Base-by-base conservation (phyloP, 208 protist genomes). In the Trypanosoma congolense region DNA sequence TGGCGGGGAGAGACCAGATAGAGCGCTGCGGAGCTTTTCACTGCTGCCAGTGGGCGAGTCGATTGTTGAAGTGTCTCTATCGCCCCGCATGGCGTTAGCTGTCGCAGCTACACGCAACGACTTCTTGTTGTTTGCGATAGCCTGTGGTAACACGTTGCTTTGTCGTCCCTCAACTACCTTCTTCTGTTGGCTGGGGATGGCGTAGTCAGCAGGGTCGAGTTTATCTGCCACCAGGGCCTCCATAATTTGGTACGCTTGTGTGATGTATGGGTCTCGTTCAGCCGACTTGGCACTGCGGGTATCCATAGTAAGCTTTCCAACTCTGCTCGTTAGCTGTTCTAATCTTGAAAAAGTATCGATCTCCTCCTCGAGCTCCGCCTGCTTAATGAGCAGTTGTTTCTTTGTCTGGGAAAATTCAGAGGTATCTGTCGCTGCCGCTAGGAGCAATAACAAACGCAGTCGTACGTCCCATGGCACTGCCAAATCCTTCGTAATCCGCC, bases 361-460 rank as follows among this genome's bases (percentile, higher is more conserved):
- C 48, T 85, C 70, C 52, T 49, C 74, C 19, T 44, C 57, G 21
- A 92, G 67, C 0, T 71, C 80, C 14, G 59, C 25, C 47, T 78
- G 77, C 40, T 80, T 64, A 45, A 92, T 62, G 16, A 92, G 61
- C 56, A 73, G 62, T 52, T 75, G 74, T 50, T 78, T 76, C 64
- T 79, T 83, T 21, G 64, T 73, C 46, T 85, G 72, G 22, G 80
- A 64, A 40, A 87, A 81, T 54, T 92, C 80, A 40, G 62, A 46
- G 10, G 69, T 79, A 58, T 82, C 69, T 4, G 62, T 65, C 22
- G 61, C 36, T 21, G 75, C 77, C 22, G 74, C 48, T 46, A 83
- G 46, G 10, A 88, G 56, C n/a, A 87, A 54, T 12, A 83, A 22
- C 28, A 92, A 69, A 22, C 80, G 77, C 49, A 80, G 54, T 0